These are phyloP conservation scores for Halophytophthora batemanensis DNA, from an alignment of 352 stramenopile species.

Conservation along the genomic window DNA sequence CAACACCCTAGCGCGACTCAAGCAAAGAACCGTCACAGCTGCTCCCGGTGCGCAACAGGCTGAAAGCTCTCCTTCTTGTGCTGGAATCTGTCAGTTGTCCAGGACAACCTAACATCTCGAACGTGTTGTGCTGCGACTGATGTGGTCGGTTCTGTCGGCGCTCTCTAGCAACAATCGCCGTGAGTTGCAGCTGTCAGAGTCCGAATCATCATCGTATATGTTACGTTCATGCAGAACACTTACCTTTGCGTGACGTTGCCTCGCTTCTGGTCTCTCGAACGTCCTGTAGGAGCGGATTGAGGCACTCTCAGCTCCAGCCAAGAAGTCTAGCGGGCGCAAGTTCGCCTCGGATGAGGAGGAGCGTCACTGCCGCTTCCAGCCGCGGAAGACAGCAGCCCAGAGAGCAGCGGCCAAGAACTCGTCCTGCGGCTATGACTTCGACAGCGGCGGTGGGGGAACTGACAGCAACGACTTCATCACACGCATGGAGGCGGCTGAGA, in stretches of 20 bases:
- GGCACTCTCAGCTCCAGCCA: conserved; percentile 46
- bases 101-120: conserved; percentile 3
- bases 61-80: not conserved
- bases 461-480: conserved; percentile 52
- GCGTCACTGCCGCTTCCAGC: conserved; percentile 66
- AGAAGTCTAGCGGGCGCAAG: conserved; percentile 33
- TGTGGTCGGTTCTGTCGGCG: too few species aligned
- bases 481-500: conserved; percentile 76
- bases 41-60: conserved; percentile 54
- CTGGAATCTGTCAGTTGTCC: not conserved
- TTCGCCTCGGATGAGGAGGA: conserved; percentile 76
- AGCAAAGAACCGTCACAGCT: conserved; percentile 37
- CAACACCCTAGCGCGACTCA: conserved; percentile 46
- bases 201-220: too few species aligned
- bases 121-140: too few species aligned
- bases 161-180: too few species aligned
- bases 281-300: conserved; percentile 59
- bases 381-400: conserved; percentile 21
- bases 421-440: conserved; percentile 30
- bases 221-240: too few species aligned
- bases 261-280: not conserved
- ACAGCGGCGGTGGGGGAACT: conserved; percentile 22
- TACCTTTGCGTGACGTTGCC: too few species aligned
- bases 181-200: too few species aligned
- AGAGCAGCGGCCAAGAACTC: conserved; percentile 16